Percentiles rank a stretch among this genome's conserved stretches.
Conservation (phyloP, 208 protist species). For the Trypanosoma lewisi region DNA sequence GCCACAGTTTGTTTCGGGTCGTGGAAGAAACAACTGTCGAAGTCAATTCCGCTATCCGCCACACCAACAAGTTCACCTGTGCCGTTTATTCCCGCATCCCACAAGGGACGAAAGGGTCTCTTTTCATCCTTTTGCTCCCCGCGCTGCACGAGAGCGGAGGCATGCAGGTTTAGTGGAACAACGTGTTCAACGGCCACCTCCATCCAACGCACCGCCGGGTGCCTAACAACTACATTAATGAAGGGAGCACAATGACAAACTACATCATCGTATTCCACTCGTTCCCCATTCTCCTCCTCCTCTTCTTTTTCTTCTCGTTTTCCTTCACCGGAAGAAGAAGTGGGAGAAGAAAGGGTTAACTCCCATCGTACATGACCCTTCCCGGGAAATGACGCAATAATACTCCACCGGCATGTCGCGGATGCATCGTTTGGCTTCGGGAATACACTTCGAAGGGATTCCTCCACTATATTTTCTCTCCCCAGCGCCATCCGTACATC, state of each 20-base stretch:
- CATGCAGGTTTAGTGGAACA: slow-evolving; percentile 39
- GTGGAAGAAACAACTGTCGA: slow-evolving; percentile 84
- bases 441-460: slow-evolving; percentile 4
- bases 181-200: slow-evolving; percentile 35
- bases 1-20: slow-evolving; percentile 53
- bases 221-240: slow-evolving; percentile 29
- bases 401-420: slow-evolving; percentile 15
- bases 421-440: background rate
- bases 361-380: slow-evolving; percentile 21
- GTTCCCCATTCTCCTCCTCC: background rate
- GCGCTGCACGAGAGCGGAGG: slow-evolving; percentile 36
- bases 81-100: slow-evolving; percentile 67
- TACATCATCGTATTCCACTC: no score
- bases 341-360: slow-evolving; percentile 4
- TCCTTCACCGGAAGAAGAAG: no score
- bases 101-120: slow-evolving; percentile 38
- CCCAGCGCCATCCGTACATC: slow-evolving; percentile 22
- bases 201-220: slow-evolving; percentile 74
- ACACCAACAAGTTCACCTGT: slow-evolving; percentile 78
- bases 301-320: background rate
- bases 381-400: background rate
- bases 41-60: slow-evolving; percentile 86
- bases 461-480: slow-evolving; percentile 19
- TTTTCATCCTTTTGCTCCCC: slow-evolving; percentile 18
- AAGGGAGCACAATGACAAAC: slow-evolving; percentile 15